phyloP scores from a whole-genome alignment of 1,284 basidiomycete genomes.

The Ganoderma boninense region DNA sequence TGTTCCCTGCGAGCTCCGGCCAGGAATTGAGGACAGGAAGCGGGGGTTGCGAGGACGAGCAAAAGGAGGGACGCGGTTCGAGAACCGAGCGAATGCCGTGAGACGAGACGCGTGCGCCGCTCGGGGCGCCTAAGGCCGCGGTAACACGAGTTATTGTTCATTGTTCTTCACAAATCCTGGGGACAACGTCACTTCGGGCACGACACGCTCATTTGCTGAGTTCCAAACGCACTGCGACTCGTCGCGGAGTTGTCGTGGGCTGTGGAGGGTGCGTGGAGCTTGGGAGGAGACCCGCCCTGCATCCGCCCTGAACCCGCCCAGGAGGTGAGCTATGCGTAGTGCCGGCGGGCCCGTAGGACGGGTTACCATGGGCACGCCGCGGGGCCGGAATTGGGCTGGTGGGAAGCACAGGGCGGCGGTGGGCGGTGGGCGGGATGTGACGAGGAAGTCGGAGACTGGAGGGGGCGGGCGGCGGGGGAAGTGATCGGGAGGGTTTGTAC shows the following conservation, averaged over 20 bases:
- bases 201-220: background rate
- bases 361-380: background rate
- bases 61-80: background rate
- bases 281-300: background rate
- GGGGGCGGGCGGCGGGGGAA: constrained; percentile 8
- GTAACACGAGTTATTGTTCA: constrained; percentile 3
- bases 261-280: background rate
- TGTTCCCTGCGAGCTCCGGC: constrained; percentile 19
- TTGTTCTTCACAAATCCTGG: background rate
- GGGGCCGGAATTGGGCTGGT: background rate
- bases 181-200: constrained; percentile 3
- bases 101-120: background rate
- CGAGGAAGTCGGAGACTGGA: background rate
- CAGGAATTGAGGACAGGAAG: constrained; percentile 5
- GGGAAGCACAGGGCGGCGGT: background rate
- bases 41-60: constrained; percentile 14
- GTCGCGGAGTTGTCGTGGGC: background rate
- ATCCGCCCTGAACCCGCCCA: background rate
- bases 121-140: constrained; percentile 3
- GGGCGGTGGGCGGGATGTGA: constrained; percentile 1
- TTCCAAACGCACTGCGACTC: background rate
- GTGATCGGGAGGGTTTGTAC: constrained; percentile 15
- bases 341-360: background rate
- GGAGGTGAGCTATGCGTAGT: background rate
- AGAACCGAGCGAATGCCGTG: background rate